phyloP scores from a whole-genome alignment of 768 basidiomycete species.

The Termitomyces sp. region DNA sequence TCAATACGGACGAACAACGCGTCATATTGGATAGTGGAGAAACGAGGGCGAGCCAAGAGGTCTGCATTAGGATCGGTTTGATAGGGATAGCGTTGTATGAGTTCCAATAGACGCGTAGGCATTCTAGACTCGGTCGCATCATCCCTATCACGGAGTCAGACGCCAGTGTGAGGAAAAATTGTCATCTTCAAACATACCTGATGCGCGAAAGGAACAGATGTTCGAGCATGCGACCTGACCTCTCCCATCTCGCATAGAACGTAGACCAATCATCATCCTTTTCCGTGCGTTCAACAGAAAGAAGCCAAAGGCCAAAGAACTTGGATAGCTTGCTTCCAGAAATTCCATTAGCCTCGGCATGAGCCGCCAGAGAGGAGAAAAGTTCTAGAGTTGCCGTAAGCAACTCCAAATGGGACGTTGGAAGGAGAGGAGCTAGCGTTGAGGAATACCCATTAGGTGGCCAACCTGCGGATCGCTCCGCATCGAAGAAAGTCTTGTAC shows the following conservation, averaged over 20 bases:
- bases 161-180: neutral
- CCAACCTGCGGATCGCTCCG: conserved; percentile 56
- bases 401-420: conserved; percentile 51
- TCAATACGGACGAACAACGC: conserved; percentile 67
- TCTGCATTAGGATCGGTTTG: conserved; percentile 26
- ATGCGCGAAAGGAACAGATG: conserved; percentile 72
- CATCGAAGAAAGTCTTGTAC: conserved; percentile 59
- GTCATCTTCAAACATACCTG: conserved; percentile 36
- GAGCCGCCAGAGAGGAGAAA: conserved; percentile 65
- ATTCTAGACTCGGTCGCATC: conserved; percentile 49
- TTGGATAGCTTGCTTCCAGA: conserved; percentile 77
- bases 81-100: conserved; percentile 69
- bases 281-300: conserved; percentile 42
- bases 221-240: conserved; percentile 64
- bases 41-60: conserved; percentile 57
- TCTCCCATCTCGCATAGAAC: conserved; percentile 75
- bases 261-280: conserved; percentile 51
- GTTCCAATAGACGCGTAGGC: conserved; percentile 65
- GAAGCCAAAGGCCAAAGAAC: conserved; percentile 68
- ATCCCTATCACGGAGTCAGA: conserved; percentile 35
- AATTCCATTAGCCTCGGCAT: conserved; percentile 64
- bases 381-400: conserved; percentile 53
- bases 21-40: conserved; percentile 59
- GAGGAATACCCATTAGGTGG: conserved; percentile 59
- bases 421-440: conserved; percentile 53